Conservation (phyloP, 202 grass and related monocot species). For the Saccharum hybrid region DNA sequence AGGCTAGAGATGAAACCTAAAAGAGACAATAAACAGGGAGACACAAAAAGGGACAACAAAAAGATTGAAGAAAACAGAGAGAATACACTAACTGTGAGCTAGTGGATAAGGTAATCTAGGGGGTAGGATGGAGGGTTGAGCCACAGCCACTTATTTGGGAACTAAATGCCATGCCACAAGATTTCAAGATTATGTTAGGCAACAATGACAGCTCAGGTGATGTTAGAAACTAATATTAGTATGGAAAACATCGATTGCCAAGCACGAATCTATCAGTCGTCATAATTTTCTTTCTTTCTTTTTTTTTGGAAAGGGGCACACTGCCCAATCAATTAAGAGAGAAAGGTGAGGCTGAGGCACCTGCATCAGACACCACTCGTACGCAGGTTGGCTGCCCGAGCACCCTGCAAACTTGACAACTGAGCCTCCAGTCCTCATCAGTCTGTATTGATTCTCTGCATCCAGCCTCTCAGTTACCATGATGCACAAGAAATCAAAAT, state of each 20-base stretch:
- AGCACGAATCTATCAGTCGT: constrained; percentile 1
- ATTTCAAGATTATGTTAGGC: constrained; percentile 57
- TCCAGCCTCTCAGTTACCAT: background rate
- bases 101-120: constrained; percentile 58
- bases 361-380: background rate
- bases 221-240: constrained; percentile 35
- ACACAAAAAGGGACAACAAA: constrained; percentile 51
- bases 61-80: constrained; percentile 40
- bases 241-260: constrained; percentile 24
- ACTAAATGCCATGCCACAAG: constrained; percentile 48
- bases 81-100: constrained; percentile 34
- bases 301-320: background rate
- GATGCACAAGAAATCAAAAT: constrained; percentile 17
- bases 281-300: background rate
- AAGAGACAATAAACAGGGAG: no score
- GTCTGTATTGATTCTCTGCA: background rate
- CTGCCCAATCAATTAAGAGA: background rate
- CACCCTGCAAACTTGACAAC: background rate
- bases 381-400: background rate
- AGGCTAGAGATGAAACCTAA: no score
- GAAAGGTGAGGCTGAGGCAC: background rate
- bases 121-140: constrained; percentile 45
- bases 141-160: constrained; percentile 56
- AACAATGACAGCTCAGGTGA: constrained; percentile 22
- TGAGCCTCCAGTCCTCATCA: background rate